Percentiles rank a stretch among this genome's conserved stretches.
Conservation (phyloP, 352 stramenopile species). For the Pythium pectinolyticum region DNA sequence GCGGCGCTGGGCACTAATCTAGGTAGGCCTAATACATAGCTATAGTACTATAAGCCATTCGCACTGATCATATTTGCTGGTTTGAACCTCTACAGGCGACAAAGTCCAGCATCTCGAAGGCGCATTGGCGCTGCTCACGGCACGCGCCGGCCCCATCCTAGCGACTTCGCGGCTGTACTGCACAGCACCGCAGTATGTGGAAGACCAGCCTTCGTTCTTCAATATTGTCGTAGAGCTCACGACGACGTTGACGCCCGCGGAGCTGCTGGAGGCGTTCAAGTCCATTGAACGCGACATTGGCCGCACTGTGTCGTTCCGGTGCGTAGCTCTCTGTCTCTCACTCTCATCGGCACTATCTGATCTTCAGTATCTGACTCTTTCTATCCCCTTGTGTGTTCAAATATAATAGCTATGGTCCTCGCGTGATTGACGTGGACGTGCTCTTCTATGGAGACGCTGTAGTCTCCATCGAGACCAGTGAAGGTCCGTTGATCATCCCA, state of each 20-base stretch:
- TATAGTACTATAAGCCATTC: not conserved
- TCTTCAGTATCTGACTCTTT: too few species aligned
- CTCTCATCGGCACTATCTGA: too few species aligned
- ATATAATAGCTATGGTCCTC: slow-evolving; percentile 84
- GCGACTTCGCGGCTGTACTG: slow-evolving; percentile 92
- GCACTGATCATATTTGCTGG: too few species aligned
- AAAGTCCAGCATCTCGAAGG: slow-evolving; percentile 68
- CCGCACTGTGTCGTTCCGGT: slow-evolving; percentile 65
- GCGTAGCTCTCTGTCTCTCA: too few species aligned
- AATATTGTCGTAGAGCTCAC: slow-evolving; percentile 91
- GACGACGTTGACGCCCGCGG: slow-evolving; percentile 70
- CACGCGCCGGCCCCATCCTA: slow-evolving; percentile 48
- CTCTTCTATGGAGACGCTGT: slow-evolving; percentile 89
- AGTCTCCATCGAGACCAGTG: slow-evolving; percentile 58
- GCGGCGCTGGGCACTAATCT: slow-evolving; percentile 78
- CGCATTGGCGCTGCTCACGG: slow-evolving; percentile 51
- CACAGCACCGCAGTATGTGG: slow-evolving; percentile 94
- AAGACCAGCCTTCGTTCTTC: slow-evolving; percentile 94
- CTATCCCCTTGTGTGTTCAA: slow-evolving; percentile 1
- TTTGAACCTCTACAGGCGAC: slow-evolving; percentile 46
- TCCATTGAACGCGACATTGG: slow-evolving; percentile 89
- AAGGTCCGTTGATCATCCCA: slow-evolving; percentile 89
- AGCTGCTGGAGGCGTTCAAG: slow-evolving; percentile 89
- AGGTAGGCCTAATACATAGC: slow-evolving; percentile 38
- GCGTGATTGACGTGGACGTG: slow-evolving; percentile 96